Percentiles rank a stretch among this genome's conserved stretches.
Conservation (phyloP, 1,284 basidiomycete genomes). For the Mrakiaceae sp. region DNA sequence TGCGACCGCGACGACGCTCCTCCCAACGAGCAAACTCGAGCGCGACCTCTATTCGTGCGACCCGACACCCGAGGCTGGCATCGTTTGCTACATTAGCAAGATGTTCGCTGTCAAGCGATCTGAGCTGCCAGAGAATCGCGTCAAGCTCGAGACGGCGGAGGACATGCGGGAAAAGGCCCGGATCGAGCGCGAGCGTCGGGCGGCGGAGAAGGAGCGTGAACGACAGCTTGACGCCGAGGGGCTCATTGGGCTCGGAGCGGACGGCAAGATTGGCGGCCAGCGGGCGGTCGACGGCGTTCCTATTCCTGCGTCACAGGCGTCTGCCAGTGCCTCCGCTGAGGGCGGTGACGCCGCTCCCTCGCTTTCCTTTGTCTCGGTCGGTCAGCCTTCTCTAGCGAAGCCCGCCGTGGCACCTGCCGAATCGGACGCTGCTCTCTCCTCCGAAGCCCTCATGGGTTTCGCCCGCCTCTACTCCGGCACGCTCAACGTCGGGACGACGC, state of each 20-base stretch:
- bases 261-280: slow-evolving; percentile 3
- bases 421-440: slow-evolving; percentile 15
- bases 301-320: background rate
- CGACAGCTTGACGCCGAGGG: slow-evolving; percentile 16
- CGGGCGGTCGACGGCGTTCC: background rate
- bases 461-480: slow-evolving; percentile 86
- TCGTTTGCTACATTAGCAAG: slow-evolving; percentile 90
- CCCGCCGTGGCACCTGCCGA: slow-evolving; percentile 1
- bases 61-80: slow-evolving; percentile 45
- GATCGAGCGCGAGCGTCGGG: slow-evolving; percentile 48
- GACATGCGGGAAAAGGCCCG: slow-evolving; percentile 66
- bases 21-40: slow-evolving; percentile 69
- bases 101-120: slow-evolving; percentile 84
- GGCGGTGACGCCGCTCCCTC: background rate
- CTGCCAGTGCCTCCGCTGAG: background rate
- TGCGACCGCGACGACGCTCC: slow-evolving; percentile 28
- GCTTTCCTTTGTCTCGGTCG: slow-evolving; percentile 4
- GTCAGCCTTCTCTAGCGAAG: slow-evolving; percentile 12
- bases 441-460: slow-evolving; percentile 76
- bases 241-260: slow-evolving; percentile 12
- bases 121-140: slow-evolving; percentile 77
- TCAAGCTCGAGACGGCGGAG: slow-evolving; percentile 65
- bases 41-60: slow-evolving; percentile 65
- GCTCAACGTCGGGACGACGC: slow-evolving; percentile 51
- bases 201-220: slow-evolving; percentile 26